Evolutionary conservation across 1,284 basidiomycete genomes (phyloP).

Genomic region (Microbotryum saponariae): DNA sequence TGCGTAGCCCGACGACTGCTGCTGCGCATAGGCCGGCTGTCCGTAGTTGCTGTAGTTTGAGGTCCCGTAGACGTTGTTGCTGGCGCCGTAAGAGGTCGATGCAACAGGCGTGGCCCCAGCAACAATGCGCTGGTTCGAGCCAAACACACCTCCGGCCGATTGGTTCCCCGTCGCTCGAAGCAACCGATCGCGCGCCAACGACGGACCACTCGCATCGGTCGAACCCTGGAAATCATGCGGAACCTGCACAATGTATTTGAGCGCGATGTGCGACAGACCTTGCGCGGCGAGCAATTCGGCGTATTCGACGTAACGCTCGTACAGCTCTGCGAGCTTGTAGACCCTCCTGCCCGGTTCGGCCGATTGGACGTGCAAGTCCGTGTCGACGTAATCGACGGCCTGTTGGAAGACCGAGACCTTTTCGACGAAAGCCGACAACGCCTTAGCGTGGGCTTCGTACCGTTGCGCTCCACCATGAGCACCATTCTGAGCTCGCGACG

Average conservation of each 20-base stretch:
- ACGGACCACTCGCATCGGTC: constrained; percentile 4
- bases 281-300: constrained; percentile 85
- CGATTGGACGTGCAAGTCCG: constrained; percentile 53
- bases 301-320: constrained; percentile 93
- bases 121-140: neutral
- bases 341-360: constrained; percentile 53
- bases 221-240: constrained; percentile 59
- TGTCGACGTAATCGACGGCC: constrained; percentile 79
- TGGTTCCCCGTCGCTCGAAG: constrained; percentile 9
- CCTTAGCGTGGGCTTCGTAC: constrained; percentile 79
- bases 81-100: constrained; percentile 3
- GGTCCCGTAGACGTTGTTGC: neutral
- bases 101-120: neutral
- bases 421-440: constrained; percentile 89
- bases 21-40: constrained; percentile 3
- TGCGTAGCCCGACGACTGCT: neutral
- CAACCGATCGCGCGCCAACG: constrained; percentile 23
- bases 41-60: neutral
- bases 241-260: constrained; percentile 69
- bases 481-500: constrained; percentile 4
- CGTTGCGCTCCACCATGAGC: constrained; percentile 7
- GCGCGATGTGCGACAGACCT: constrained; percentile 75
- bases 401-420: constrained; percentile 91
- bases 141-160: neutral
- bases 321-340: constrained; percentile 77